Evolutionary conservation across 2,329 filamentous ascomycete genomes (phyloP), one percentile per base, ranked within the genome.

Genomic region (Emmonsiellopsis sp.): DNA sequence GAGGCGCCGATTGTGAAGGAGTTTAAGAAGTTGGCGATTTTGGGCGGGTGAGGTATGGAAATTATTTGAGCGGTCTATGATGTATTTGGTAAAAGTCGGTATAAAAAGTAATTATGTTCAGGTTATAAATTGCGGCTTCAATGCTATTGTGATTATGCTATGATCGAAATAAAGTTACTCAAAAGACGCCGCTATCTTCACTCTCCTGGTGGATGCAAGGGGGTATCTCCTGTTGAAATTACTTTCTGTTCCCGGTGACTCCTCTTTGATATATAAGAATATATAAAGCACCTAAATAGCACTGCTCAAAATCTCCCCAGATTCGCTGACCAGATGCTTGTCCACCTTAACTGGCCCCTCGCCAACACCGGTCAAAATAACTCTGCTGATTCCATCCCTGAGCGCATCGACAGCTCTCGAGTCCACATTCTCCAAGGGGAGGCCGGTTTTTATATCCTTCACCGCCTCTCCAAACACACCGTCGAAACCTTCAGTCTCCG

Each of bases 301-400:
- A 55, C 61, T 57, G 52, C 46, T 60, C 55, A 71, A 58, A 51
- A 70, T 66, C 61, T 79, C 73, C 11, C 86, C 86, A 53, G 81
- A 78, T 65, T 84, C 85, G 58, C 79, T 81, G 56, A 94, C 80
- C 57, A 96, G 73, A 65, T 85, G 84, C 66, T 92, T 81, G 13
- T 92, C 80, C 4, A 89, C 87, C 76, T 82, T 88, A 58, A 86
- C 73, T 0, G 93, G 93, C 0, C 92, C 93, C 68, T 94, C 88
- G 1, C 93, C 93, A 43, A 98, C 93, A 51, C 85, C 80, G 1
- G 94, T 97, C 74, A 91, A 75, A 61, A 98, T 98, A 39, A 98
- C 85, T 58, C 91, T 82, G 71, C 85, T 89, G 5, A 98, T 84
- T 31, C 93, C 93, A 42, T 83, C 80, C 72, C 84, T 84, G 59